These are phyloP conservation scores for Aspergillus bombycis DNA, from an alignment of 2,329 filamentous ascomycete species.

Conservation along the genomic window DNA sequence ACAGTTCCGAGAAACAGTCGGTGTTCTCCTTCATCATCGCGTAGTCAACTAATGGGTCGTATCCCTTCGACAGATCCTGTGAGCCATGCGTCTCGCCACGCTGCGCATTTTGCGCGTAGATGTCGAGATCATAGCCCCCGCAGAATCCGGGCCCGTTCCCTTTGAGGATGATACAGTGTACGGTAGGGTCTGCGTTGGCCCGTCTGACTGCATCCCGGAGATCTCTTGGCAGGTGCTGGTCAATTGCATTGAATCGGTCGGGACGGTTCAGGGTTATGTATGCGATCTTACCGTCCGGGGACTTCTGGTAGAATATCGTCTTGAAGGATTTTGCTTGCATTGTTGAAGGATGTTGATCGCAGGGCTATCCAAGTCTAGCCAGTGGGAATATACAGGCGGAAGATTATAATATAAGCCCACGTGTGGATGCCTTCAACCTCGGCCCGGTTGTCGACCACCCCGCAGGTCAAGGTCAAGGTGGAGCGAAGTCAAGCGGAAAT, in stretches of 20 bases:
- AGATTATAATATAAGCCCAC: background rate
- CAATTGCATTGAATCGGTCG: constrained; percentile 5
- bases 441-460: background rate
- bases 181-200: constrained; percentile 5
- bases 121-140: constrained; percentile 10
- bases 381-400: background rate
- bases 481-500: too few relatives aligned
- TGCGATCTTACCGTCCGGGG: constrained; percentile 8
- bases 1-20: constrained; percentile 12
- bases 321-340: background rate
- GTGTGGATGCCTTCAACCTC: background rate
- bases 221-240: constrained; percentile 1
- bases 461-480: background rate
- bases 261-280: constrained; percentile 15
- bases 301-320: constrained; percentile 3
- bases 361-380: background rate
- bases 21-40: constrained; percentile 10
- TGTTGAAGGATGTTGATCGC: background rate
- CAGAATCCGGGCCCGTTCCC: constrained; percentile 11
- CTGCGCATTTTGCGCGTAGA: background rate
- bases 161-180: constrained; percentile 13
- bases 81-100: constrained; percentile 10
- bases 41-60: constrained; percentile 11
- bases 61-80: constrained; percentile 5
- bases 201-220: constrained; percentile 1